Conservation (phyloP, 495 filamentous ascomycete genomes). For the Pyrenopolyporus hunteri region DNA sequence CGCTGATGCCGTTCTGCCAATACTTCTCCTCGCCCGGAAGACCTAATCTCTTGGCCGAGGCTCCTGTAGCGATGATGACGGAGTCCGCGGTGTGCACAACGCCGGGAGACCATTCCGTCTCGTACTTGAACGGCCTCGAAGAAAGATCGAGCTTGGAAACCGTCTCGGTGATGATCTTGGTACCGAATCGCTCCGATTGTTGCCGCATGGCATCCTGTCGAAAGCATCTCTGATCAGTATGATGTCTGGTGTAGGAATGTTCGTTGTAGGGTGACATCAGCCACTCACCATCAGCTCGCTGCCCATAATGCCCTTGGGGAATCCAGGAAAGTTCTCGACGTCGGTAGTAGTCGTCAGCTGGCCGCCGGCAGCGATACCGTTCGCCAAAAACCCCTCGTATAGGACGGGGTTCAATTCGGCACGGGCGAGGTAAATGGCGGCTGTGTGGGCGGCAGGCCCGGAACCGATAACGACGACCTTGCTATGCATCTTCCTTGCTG, state of each 20-base stretch:
- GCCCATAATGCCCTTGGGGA: conserved; percentile 86
- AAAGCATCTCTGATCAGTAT: conserved; percentile 11
- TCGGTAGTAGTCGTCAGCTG: conserved; percentile 98
- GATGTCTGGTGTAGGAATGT: not conserved
- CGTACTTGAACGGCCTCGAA: conserved; percentile 86
- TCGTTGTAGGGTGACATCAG: not conserved
- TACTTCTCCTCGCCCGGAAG: conserved; percentile 90
- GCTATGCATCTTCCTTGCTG: conserved; percentile 72
- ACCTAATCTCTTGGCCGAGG: conserved; percentile 81
- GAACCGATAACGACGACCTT: conserved; percentile 90
- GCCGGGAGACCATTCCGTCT: conserved; percentile 80
- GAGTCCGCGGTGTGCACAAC: conserved; percentile 82
- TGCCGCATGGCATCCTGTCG: conserved; percentile 82
- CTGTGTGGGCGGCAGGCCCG: conserved; percentile 95
- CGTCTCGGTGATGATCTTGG: conserved; percentile 89
- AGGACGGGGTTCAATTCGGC: conserved; percentile 91
- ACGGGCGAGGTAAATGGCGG: conserved; percentile 92
- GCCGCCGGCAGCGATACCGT: conserved; percentile 93
- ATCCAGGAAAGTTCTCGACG: conserved; percentile 97
- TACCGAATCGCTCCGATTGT: conserved; percentile 91
- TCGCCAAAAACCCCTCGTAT: conserved; percentile 97
- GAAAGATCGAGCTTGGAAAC: conserved; percentile 87
- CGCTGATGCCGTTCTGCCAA: conserved; percentile 96
- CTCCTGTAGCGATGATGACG: conserved; percentile 94
- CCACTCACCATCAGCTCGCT: conserved; percentile 75